Evolutionary conservation across 2,329 filamentous ascomycete species (phyloP).

Genomic region (Paracorniculantispora psalliotae): DNA sequence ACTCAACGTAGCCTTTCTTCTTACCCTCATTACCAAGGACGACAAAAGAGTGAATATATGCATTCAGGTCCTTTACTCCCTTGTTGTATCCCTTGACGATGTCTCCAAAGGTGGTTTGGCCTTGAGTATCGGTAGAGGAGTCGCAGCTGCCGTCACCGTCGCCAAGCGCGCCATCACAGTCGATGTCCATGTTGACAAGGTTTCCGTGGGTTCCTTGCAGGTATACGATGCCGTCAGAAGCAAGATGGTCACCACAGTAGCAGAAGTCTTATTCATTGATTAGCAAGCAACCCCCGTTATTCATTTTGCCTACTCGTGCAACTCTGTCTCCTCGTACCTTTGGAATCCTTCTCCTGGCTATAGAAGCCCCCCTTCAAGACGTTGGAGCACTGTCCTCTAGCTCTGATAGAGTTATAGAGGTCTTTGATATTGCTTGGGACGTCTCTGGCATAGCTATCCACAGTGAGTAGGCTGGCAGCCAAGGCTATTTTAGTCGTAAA

Average conservation of each 20-base stretch:
- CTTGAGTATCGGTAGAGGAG: conserved; percentile 35
- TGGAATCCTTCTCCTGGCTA: conserved; percentile 24
- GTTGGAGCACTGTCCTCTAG: conserved; percentile 25
- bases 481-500: not conserved
- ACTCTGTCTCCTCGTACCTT: conserved; percentile 16
- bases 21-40: conserved; percentile 47
- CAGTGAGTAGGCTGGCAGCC: not conserved
- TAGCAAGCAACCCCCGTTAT: not conserved
- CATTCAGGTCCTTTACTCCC: conserved; percentile 41
- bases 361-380: conserved; percentile 28
- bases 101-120: conserved; percentile 40
- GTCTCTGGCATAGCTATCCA: conserved; percentile 14
- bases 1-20: conserved; percentile 29
- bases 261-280: not conserved
- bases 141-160: conserved; percentile 40
- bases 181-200: conserved; percentile 26
- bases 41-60: conserved; percentile 48
- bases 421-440: conserved; percentile 23
- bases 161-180: conserved; percentile 43
- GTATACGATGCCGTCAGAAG: conserved; percentile 37
- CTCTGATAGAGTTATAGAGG: conserved; percentile 29
- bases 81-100: conserved; percentile 30
- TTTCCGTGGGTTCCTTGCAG: conserved; percentile 36
- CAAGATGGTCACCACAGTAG: conserved; percentile 40
- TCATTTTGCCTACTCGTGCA: not conserved